Evolutionary conservation across 345 rosid genomes (phyloP).

Genomic region (Xanthoceras sorbifolium): DNA sequence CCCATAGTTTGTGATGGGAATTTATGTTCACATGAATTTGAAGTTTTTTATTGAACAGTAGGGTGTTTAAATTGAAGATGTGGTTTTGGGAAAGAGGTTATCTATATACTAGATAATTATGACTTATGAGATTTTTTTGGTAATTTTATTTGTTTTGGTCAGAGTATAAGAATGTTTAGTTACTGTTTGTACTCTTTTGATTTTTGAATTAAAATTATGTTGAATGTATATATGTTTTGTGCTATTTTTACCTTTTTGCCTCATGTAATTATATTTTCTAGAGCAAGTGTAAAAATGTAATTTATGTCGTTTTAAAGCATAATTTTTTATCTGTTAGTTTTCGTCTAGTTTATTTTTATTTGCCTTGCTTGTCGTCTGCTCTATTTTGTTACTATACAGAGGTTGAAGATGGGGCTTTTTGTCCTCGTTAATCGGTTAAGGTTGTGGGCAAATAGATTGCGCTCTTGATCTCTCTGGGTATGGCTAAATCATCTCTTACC

Average conservation of each 20-base stretch:
- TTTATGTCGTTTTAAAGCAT: constrained; percentile 1
- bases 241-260: not conserved
- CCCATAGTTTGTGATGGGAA: constrained; percentile 35
- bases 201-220: constrained; percentile 18
- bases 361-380: not conserved
- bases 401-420: not conserved
- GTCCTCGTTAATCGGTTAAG: not conserved
- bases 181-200: constrained; percentile 26
- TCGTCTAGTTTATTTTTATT: not conserved
- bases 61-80: constrained; percentile 37
- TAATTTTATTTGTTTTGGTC: constrained; percentile 23
- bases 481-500: not conserved
- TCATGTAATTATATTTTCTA: not conserved
- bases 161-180: constrained; percentile 27
- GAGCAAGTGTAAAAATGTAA: constrained; percentile 7
- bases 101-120: constrained; percentile 23
- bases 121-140: constrained; percentile 17
- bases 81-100: constrained; percentile 23
- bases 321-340: not conserved
- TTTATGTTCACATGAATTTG: constrained; percentile 25
- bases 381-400: not conserved
- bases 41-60: constrained; percentile 24
- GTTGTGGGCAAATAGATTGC: not conserved
- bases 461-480: not conserved
- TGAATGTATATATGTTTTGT: constrained; percentile 20